Evolutionary conservation across 352 stramenopile genomes (phyloP), one percentile per base, ranked within the genome.

Genomic region (Phytopythium aichiense): DNA sequence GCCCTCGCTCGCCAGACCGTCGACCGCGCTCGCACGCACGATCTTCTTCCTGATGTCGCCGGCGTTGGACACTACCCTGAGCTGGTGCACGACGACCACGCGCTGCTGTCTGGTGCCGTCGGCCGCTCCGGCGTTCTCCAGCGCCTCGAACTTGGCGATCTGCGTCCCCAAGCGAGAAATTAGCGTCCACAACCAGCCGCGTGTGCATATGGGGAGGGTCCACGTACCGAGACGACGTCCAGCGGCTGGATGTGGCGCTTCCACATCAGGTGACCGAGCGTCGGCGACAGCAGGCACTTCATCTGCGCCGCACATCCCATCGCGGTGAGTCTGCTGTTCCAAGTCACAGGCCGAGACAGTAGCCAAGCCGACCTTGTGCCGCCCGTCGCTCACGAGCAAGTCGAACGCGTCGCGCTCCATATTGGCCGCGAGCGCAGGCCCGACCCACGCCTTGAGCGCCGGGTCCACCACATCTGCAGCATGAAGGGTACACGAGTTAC

Each of bases 341-440:
- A 40, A 15, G 35, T 15, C n/a, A 25, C 9, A 20, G 23, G 31
- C 20, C 6, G 33, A 18, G 5, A 37, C 23, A 2, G 3, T 13
- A 45, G 6, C 35, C 31, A 28, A 35, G 22, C 52, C 35, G 35
- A 73, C 69, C 60, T 87, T 87, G 51, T 74, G 58, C 16, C 51
- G 57, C 0, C 79, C 83, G 48, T 92, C 83, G 60, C 78, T 92
- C 55, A 92, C 35, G 16, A 92, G 52, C 43, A 89, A 40, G 58
- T 92, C 83, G 42, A 88, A 89, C 16, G 80, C 71, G 54, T 89
- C 70, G 35, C 57, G 61, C 5, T 74, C 61, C 35, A 67, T 49
- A 1, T 25, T 35, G 2, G 53, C 20, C 2, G 45, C 35, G 13
- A 73, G 69, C 2, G 30, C 33, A 3, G 40, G 22, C 4, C 68